phyloP scores from a whole-genome alignment of 2,329 filamentous ascomycete genomes.

The Calycina marina region DNA sequence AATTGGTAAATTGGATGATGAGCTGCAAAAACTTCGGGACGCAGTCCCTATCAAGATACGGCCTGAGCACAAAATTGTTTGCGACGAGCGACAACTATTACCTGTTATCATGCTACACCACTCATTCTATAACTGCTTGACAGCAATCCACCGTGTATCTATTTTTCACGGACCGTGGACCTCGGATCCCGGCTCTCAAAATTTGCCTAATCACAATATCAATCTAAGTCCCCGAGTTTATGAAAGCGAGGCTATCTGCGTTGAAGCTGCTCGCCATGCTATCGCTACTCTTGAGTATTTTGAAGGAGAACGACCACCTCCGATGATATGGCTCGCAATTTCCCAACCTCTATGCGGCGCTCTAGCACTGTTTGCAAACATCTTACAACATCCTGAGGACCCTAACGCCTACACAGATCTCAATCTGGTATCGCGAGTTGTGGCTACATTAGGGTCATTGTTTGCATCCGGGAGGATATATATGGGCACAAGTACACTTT shows the following conservation, averaged over 20 bases:
- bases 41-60: conserved; percentile 15
- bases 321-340: conserved; percentile 6
- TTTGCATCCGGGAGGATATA: neutral
- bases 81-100: conserved; percentile 8
- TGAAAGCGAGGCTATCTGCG: conserved; percentile 11
- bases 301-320: neutral
- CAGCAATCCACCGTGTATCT: conserved; percentile 12
- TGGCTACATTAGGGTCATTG: neutral
- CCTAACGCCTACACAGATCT: conserved; percentile 71
- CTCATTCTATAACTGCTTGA: conserved; percentile 13
- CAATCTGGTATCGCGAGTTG: conserved; percentile 71
- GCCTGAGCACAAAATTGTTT: conserved; percentile 12
- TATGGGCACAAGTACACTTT: neutral
- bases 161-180: conserved; percentile 9
- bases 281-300: conserved; percentile 10
- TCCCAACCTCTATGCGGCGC: conserved; percentile 91
- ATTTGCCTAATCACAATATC: conserved; percentile 2
- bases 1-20: conserved; percentile 12
- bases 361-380: conserved; percentile 86
- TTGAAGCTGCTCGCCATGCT: conserved; percentile 11
- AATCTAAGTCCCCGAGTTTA: conserved; percentile 11
- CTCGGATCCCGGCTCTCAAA: conserved; percentile 2
- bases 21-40: conserved; percentile 15
- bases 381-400: conserved; percentile 83
- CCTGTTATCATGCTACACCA: conserved; percentile 15